Base-by-base conservation (phyloP, 306 rosid species). In the Quercus bicolor region DNA sequence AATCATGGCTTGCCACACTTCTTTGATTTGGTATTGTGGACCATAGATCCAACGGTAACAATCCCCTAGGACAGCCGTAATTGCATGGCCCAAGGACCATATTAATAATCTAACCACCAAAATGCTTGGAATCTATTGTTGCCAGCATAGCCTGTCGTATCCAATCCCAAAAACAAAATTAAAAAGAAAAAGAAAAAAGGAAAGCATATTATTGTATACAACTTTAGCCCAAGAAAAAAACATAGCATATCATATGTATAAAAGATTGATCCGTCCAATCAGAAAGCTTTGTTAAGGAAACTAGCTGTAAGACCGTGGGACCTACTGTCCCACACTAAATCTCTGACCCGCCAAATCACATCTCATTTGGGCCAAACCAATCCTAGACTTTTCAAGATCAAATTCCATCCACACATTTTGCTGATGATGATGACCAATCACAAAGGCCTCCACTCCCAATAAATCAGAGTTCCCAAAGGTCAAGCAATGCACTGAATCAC, bases 381-480 rank as follows among this genome's bases (percentile, higher is more conserved):
- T 85, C 79, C 94, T 86, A 0, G 89, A 86, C n/a, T 84, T 72
- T 28, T 28, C 77, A 4, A 91, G 88, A 81, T 94, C 98, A 78
- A 86, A 94, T 68, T 94, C 98, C 91, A 94, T 73, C 97, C 97
- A 91, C 81, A 91, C 61, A 70, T 91, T 89, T 24, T 91, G 97
- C 81, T 94, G 98, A 68, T 94, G 98, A 69, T 89, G 92, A 69
- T 91, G 97, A 5, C 98, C 98, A 28, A 94, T 91, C 40, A 94
- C 86, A 20, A 72, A 94, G 16, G 94, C 90, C 81, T 94, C 98
- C 11, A 87, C 91, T 0, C 98, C 97, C 8, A 94, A 31, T 1
- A 94, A 73, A 79, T 94, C 98, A 1, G 98, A 91, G 72, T 91
- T 94, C 66, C 98, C 98, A 70, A 91, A 94, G 1, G 98, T 89